Evolutionary conservation across 352 stramenopile species (phyloP).

Genomic region (Pythium grandisporangium): DNA sequence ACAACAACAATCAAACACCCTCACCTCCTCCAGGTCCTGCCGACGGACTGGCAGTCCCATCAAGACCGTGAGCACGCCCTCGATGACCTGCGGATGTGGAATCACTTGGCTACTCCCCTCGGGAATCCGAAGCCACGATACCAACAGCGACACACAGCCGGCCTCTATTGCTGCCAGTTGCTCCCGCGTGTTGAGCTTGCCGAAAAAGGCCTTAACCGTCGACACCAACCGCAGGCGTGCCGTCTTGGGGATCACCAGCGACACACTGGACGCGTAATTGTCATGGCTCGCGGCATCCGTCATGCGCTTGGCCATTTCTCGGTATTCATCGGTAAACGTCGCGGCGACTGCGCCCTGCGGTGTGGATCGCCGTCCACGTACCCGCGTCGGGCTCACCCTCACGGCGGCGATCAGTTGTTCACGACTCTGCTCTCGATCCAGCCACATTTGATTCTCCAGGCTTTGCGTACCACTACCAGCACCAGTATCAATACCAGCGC

Average conservation of each 20-base stretch:
- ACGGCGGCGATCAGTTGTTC: conserved; percentile 25
- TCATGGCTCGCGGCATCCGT: conserved; percentile 51
- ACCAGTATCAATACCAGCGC: no score
- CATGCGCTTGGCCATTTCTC: conserved; percentile 61
- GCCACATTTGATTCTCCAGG: conserved; percentile 43
- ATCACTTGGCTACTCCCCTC: neutral
- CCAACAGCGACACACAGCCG: conserved; percentile 42
- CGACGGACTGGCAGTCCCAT: conserved; percentile 51
- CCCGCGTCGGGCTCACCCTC: no score
- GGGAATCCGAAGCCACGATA: conserved; percentile 40
- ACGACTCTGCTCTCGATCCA: conserved; percentile 41
- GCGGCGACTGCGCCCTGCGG: conserved; percentile 13
- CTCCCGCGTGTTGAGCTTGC: conserved; percentile 42
- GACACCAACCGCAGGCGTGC: conserved; percentile 62
- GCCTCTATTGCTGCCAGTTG: conserved; percentile 39
- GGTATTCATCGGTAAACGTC: conserved; percentile 43
- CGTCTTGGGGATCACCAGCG: conserved; percentile 68
- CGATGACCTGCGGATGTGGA: conserved; percentile 58
- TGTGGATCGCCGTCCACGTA: no score
- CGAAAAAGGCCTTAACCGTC: conserved; percentile 65
- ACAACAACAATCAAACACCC: neutral
- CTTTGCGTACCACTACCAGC: no score
- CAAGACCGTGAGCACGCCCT: conserved; percentile 38
- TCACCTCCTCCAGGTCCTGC: conserved; percentile 52
- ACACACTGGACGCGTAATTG: conserved; percentile 69